Percentiles rank a stretch among this genome's conserved stretches.
Evolutionary conservation across 768 basidiomycete species (phyloP).

Genomic region (Rhizopogon roseolus): DNA sequence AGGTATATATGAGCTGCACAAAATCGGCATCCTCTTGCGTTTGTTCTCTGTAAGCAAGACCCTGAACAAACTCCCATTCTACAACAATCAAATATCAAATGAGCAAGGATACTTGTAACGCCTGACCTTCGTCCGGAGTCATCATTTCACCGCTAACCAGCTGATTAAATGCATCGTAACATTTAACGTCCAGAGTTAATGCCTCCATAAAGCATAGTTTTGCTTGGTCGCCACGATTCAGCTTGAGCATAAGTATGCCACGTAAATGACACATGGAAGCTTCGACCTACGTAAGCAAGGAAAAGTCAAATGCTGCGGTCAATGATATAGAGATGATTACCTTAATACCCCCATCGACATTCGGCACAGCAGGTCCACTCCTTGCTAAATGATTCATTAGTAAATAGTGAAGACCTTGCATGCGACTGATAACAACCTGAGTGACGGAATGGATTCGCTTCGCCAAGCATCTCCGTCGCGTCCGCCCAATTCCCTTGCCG

Average conservation of each 20-base stretch:
- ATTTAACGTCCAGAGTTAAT: slow-evolving; percentile 90
- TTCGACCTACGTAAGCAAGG: slow-evolving; percentile 63
- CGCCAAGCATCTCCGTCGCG: slow-evolving; percentile 89
- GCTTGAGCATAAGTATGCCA: slow-evolving; percentile 89
- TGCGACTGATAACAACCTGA: slow-evolving; percentile 40
- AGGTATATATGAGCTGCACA: slow-evolving; percentile 87
- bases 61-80: slow-evolving; percentile 97
- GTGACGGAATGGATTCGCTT: slow-evolving; percentile 82
- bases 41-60: slow-evolving; percentile 77
- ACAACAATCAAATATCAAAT: slow-evolving; percentile 6
- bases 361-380: slow-evolving; percentile 70
- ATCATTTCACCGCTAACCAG: slow-evolving; percentile 93
- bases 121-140: slow-evolving; percentile 87
- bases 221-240: slow-evolving; percentile 86
- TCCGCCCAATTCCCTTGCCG: slow-evolving; percentile 90
- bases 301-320: background rate
- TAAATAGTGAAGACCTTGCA: background rate
- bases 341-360: slow-evolving; percentile 92
- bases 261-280: slow-evolving; percentile 96
- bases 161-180: slow-evolving; percentile 92
- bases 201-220: slow-evolving; percentile 97
- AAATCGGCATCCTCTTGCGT: slow-evolving; percentile 87
- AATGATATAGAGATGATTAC: slow-evolving; percentile 33
- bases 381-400: slow-evolving; percentile 32
- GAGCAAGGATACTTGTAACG: background rate